Evolutionary conservation across 306 rosid species (phyloP).

Genomic region (Oxytropis ochrocephala): DNA sequence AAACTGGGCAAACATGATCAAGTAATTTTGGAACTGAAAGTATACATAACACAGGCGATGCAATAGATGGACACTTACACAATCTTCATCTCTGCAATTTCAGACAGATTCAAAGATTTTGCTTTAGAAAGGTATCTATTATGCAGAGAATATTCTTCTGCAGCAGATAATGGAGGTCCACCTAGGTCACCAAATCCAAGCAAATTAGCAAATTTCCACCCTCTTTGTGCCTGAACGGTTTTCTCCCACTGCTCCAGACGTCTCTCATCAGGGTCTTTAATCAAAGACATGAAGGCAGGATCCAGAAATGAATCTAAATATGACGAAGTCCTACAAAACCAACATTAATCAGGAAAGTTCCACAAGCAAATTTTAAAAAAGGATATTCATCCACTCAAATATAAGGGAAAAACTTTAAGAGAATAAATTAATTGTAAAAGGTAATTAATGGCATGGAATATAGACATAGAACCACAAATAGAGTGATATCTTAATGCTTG

Average conservation of each 20-base stretch:
- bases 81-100: conserved; percentile 95
- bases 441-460: neutral
- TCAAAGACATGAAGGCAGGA: conserved; percentile 99
- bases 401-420: conserved; percentile 3
- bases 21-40: neutral
- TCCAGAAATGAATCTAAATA: conserved; percentile 78
- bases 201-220: conserved; percentile 75
- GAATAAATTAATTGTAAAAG: conserved; percentile 4
- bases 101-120: conserved; percentile 81
- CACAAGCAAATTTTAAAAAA: neutral
- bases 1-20: neutral
- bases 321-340: conserved; percentile 63
- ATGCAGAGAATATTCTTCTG: conserved; percentile 94
- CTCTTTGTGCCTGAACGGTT: conserved; percentile 79
- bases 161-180: conserved; percentile 71
- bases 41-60: neutral
- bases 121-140: conserved; percentile 97
- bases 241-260: conserved; percentile 97
- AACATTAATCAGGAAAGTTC: conserved; percentile 8
- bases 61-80: conserved; percentile 50
- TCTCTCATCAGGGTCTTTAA: conserved; percentile 96
- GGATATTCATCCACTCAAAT: neutral
- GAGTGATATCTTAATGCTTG: neutral
- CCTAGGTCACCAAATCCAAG: conserved; percentile 94
- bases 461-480: neutral